Evolutionary conservation across 768 basidiomycete genomes (phyloP).

Genomic region (Rhizopogon salebrosus): DNA sequence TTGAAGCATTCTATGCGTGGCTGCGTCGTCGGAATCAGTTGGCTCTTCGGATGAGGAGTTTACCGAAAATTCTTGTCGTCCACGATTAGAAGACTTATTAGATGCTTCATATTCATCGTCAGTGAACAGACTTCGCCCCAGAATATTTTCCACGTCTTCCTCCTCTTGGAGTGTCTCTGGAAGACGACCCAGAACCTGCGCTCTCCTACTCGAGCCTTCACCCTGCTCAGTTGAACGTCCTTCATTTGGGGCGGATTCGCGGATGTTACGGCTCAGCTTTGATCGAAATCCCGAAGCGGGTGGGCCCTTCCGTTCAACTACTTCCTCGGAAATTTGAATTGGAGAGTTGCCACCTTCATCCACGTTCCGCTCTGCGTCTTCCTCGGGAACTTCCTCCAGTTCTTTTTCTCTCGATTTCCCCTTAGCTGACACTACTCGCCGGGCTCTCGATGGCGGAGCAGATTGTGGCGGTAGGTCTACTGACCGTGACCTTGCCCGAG

Average conservation of each 20-base stretch:
- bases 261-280: background rate
- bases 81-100: background rate
- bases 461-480: constrained; percentile 8
- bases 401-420: constrained; percentile 1
- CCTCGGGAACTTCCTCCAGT: constrained; percentile 8
- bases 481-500: constrained; percentile 19
- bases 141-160: constrained; percentile 17
- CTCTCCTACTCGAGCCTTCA: background rate
- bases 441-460: background rate
- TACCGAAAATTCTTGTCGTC: background rate
- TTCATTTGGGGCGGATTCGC: background rate
- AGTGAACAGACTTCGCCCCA: constrained; percentile 1
- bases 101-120: background rate
- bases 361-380: background rate
- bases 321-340: background rate
- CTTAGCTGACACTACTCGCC: constrained; percentile 2
- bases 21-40: constrained; percentile 25
- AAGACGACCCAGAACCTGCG: background rate
- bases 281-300: background rate
- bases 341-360: background rate
- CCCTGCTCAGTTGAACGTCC: background rate
- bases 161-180: constrained; percentile 14
- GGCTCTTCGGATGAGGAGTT: constrained; percentile 5
- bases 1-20: constrained; percentile 17
- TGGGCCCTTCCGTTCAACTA: too few species aligned